A percentile compares a stretch with the other conserved stretches of the same genome.
Evolutionary conservation across 805 yeast genomes (phyloP).

Genomic region (Zygotorulaspora florentina): DNA sequence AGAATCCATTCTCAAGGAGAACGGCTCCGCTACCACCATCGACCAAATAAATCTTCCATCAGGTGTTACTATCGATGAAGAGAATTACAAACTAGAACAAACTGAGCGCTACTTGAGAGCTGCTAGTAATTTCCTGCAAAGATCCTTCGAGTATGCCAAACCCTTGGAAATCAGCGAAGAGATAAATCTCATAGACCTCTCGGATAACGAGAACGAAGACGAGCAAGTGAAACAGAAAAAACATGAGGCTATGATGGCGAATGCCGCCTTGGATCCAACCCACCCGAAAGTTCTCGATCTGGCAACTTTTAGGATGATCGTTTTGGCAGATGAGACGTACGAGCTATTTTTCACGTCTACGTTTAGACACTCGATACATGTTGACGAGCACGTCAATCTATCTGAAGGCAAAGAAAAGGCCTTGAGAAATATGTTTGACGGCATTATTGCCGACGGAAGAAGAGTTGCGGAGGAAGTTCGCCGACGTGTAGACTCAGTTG

Average conservation of each 20-base stretch:
- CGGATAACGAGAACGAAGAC: slow-evolving; percentile 36
- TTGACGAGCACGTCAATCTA: slow-evolving; percentile 48
- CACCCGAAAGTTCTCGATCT: slow-evolving; percentile 70
- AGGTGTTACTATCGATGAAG: slow-evolving; percentile 59
- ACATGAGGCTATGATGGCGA: slow-evolving; percentile 47
- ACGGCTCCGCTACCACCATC: slow-evolving; percentile 29
- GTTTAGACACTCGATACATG: slow-evolving; percentile 61
- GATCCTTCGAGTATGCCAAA: slow-evolving; percentile 87
- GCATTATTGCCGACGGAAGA: slow-evolving; percentile 85
- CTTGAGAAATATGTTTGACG: slow-evolving; percentile 84
- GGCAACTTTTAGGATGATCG: slow-evolving; percentile 91
- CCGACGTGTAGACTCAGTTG: slow-evolving; percentile 75
- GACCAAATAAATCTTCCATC: slow-evolving; percentile 50
- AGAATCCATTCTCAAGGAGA: slow-evolving; percentile 46
- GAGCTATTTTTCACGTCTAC: slow-evolving; percentile 77
- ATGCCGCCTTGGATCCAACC: slow-evolving; percentile 78
- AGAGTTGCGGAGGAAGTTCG: slow-evolving; percentile 87
- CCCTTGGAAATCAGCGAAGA: slow-evolving; percentile 50
- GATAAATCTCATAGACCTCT: slow-evolving; percentile 40
- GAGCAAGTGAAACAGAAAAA: slow-evolving; percentile 27
- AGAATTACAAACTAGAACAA: slow-evolving; percentile 57
- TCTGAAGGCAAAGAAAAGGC: slow-evolving; percentile 49
- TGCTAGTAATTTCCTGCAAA: slow-evolving; percentile 77
- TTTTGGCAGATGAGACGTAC: slow-evolving; percentile 89
- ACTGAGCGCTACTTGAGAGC: slow-evolving; percentile 80